Base-by-base conservation (phyloP, 2,329 filamentous ascomycete genomes). In the Zymoseptoria tritici region DNA sequence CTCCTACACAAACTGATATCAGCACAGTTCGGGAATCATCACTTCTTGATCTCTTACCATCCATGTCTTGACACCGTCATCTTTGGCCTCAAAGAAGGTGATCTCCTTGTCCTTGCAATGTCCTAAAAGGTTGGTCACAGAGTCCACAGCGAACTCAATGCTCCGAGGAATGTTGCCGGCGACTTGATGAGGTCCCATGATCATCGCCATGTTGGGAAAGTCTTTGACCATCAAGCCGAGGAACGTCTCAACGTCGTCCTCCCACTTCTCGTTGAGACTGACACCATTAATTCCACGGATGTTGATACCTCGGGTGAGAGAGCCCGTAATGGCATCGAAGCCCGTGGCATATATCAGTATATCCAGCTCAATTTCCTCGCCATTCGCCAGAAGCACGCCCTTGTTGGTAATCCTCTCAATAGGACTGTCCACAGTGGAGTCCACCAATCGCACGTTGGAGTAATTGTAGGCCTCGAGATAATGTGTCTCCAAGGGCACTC, bases 381-480 rank as follows among this genome's bases (percentile, higher is more conserved):
- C 75, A 36, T 78, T 74, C 1, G 71, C 57, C 1, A 68, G 60
- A 6, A 73, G 68, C 54, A 83, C 75, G 0, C 79, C 79, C 0
- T 62, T 72, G 2, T 69, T 66, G 0, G 72, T 76, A 24, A 81
- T 74, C 8, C 70, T 65, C 4, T 67, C 67, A 58, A 83, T 80
- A 0, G 76, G 73, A 2, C 74, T 76, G 8, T 73, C 66, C 9
- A 76, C 78, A 57, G 73, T 74, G 16, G 81, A 63, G 52, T 79
- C 72, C 1, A 83, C 73, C 1, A 83, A 64, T 1, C 76, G 65
- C 2, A 83, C 78, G 31, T 80, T 77, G 0, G 72, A 68, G 19
- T 73, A 73, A 61, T 81, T 77, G 57, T 79, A 75, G 2, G 76
- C 72, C 60, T 83, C 81, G 62, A 78, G 83, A 65, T 80, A 83